Base-by-base conservation (phyloP, 345 rosid genomes). In the Geranium rotundifolium region DNA sequence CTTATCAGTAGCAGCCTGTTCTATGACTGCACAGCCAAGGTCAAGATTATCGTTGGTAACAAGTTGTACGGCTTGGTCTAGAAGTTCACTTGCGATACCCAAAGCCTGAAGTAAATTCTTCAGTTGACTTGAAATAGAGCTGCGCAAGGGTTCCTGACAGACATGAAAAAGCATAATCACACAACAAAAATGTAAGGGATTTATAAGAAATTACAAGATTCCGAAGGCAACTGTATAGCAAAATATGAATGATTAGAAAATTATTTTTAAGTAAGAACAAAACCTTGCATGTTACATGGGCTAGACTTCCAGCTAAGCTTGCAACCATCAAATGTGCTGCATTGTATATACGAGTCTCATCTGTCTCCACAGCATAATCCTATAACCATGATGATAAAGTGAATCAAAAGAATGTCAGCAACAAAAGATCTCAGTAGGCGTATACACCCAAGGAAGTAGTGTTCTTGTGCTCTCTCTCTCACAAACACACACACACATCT, bases 231-330 rank as follows among this genome's bases (percentile, higher is more conserved):
- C 27, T 57, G 15, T 4, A 19, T 57, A 57, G 29, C 14, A 12
- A 10, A 19, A 19, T 15, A 19, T 57, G 14, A 17, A 20, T 20
- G 30, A 8, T 16, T 57, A 16, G 30, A 19, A 15, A 19, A 17
- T 57, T 19, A 1, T 49, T 54, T 59, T 20, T 29, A 52, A 58
- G 23, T 6, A 50, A 56, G 19, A 63, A 29, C 18, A 62, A 57
- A 77, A 89, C 97, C 97, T 93, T 93, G 99, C 99, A 93, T 29
- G 99, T 93, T 57, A 88, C 99, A 76, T 93, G 99, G 68, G 99
- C 99, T 56, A 93, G 71, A 80, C 99, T 93, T 76, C 96, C 99
- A 56, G 97, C 95, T 80, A 93, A 78, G 76, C 97, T 90, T n/a
- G 97, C 97, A 75, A 90, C 99, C 99, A 93, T 93, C 80, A 90